Base-by-base conservation (phyloP, 768 basidiomycete genomes). In the Panus rudis region DNA sequence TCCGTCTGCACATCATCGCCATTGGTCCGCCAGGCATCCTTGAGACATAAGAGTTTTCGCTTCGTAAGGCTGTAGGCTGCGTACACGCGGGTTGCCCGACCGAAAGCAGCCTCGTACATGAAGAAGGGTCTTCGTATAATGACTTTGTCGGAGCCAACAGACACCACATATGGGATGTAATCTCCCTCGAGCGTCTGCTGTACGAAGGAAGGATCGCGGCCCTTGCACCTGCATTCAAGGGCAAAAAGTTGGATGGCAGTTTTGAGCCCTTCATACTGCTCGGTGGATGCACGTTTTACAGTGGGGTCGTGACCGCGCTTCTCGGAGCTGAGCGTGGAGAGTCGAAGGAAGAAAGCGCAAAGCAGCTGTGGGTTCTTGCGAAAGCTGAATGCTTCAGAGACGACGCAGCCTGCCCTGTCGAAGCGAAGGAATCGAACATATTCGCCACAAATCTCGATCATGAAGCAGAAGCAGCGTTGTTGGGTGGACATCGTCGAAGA, bases 331-430 rank as follows among this genome's bases (percentile, higher is more conserved):
- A 50, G 47, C 33, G 44, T 49, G 8, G 46, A 45, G 48, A 52
- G 62, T 19, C 53, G 52, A 43, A 44, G 53, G 32, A 65, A 50
- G 48, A 63, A 67, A 5, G 48, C 35, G 12, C 41, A 28, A 3
- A 66, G 45, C 2, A 39, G 16, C 4, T 26, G 8, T 10, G 54
- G 34, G 4, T 51, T 6, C 3, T 39, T n/a, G 16, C 27, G 24
- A 52, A 56, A 63, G 31, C 59, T 37, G 44, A 68, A 55, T 6
- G 32, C 6, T 6, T 39, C 23, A 13, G 59, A 47, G 12, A 66
- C 61, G 10, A 60, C 41, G 4, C 54, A 54, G 14, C 61, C 65
- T n/a, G 53, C 37, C 5, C 60, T 58, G 46, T 70, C 67, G 60
- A 60, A 69, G 34, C 57, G 54, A 19, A 70, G 45, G 31, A 69